A percentile compares a stretch with the other conserved stretches of the same genome.
These are phyloP conservation scores for Malus hybrid DNA, from an alignment of 331 rosid genomes.

Conservation along the genomic window DNA sequence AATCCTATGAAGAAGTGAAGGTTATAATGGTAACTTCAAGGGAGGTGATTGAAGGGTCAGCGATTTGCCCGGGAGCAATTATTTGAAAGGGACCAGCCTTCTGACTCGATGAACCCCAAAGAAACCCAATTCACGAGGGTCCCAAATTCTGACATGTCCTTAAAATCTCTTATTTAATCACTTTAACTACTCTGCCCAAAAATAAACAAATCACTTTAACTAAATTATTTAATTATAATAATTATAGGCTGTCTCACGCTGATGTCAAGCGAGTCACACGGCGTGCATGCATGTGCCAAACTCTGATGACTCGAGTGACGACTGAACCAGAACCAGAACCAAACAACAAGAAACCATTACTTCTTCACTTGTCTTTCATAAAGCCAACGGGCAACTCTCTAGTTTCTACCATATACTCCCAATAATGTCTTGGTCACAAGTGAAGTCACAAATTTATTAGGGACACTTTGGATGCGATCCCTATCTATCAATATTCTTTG, in stretches of 20 bases:
- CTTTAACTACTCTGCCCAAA: not conserved
- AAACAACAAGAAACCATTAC: too few species aligned
- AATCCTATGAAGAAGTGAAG: not conserved
- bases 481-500: too few species aligned
- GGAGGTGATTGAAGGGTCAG: constrained; percentile 13
- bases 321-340: too few species aligned
- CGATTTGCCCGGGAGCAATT: constrained; percentile 48
- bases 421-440: too few species aligned
- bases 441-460: too few species aligned
- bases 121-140: constrained; percentile 49
- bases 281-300: not conserved
- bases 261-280: not conserved
- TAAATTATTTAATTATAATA: too few species aligned
- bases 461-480: too few species aligned
- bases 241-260: not conserved
- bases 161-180: not conserved
- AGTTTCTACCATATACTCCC: too few species aligned
- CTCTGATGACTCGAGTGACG: not conserved
- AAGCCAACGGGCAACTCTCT: too few species aligned
- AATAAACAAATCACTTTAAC: too few species aligned
- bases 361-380: too few species aligned
- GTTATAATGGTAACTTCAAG: not conserved
- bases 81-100: constrained; percentile 30
- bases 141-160: not conserved
- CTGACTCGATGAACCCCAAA: not conserved